phyloP scores from a whole-genome alignment of 2,329 filamentous ascomycete species.

The Tolypocladium tundrense region DNA sequence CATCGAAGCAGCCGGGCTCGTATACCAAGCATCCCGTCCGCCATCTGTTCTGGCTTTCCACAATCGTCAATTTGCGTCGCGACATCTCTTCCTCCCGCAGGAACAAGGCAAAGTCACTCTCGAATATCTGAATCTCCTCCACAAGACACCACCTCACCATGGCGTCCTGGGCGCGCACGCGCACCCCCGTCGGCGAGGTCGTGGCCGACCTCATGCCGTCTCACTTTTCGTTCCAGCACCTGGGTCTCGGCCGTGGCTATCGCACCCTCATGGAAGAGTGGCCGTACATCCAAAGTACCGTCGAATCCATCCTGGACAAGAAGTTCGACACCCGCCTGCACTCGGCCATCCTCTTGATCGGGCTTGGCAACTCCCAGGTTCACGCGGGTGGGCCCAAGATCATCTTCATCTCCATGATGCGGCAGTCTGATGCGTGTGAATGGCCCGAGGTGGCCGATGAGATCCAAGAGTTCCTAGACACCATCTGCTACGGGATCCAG shows the following conservation, averaged over 20 bases:
- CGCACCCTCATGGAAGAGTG: neutral
- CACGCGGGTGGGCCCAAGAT: neutral
- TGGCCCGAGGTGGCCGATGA: neutral
- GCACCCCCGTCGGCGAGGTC: too few species aligned
- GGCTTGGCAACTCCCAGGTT: neutral
- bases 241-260: neutral
- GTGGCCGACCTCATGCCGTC: neutral
- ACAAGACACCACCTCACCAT: neutral
- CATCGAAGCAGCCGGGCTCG: neutral
- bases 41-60: neutral
- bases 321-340: neutral
- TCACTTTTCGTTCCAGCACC: neutral
- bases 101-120: too few species aligned
- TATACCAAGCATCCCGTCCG: neutral
- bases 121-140: neutral
- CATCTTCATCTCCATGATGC: neutral
- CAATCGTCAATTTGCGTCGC: too few species aligned
- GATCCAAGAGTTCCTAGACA: neutral
- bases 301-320: neutral
- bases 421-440: neutral
- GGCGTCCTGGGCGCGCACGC: neutral
- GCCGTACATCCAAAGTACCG: neutral
- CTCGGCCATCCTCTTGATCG: neutral
- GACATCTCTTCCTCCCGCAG: neutral
- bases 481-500: neutral